Conservation (phyloP, 305 asterid genomes). For the Plantago coronopus region DNA sequence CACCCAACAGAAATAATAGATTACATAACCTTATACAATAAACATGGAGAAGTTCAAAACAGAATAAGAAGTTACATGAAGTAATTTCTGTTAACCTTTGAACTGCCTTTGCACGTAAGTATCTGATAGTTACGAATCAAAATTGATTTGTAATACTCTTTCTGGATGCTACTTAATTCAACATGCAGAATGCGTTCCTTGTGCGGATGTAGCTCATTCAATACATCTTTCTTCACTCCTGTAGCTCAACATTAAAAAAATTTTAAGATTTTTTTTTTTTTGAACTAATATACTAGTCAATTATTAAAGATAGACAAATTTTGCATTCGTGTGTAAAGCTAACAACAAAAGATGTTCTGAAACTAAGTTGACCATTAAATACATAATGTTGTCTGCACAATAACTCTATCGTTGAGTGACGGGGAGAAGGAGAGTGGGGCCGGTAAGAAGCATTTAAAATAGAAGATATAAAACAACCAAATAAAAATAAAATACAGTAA, state of each 20-base stretch:
- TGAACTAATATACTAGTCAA: not conserved
- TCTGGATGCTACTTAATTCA: constrained; percentile 89
- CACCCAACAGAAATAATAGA: constrained; percentile 26
- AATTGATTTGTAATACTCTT: constrained; percentile 93
- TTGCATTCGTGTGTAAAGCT: too few relatives aligned
- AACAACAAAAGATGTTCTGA: too few relatives aligned
- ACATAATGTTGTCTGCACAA: too few relatives aligned
- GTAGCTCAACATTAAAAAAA: constrained; percentile 26
- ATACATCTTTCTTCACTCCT: constrained; percentile 97
- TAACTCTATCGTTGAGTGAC: too few relatives aligned
- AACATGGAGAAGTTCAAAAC: constrained; percentile 14
- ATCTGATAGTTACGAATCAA: constrained; percentile 92
- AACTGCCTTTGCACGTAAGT: constrained; percentile 94
- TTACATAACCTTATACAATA: constrained; percentile 19
- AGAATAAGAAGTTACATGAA: constrained; percentile 24
- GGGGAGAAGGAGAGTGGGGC: too few relatives aligned
- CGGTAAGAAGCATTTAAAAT: too few relatives aligned
- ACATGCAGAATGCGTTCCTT: constrained; percentile 93
- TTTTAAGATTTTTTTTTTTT: too few relatives aligned
- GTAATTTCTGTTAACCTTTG: constrained; percentile 57
- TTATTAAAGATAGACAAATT: too few relatives aligned
- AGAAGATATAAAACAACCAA: too few relatives aligned
- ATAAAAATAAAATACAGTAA: too few relatives aligned
- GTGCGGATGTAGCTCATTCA: constrained; percentile 94
- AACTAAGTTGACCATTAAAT: too few relatives aligned